Evolutionary conservation across 2,329 filamentous ascomycete genomes (phyloP), one percentile per base, ranked within the genome.

Genomic region (Arthroderma uncinatum): DNA sequence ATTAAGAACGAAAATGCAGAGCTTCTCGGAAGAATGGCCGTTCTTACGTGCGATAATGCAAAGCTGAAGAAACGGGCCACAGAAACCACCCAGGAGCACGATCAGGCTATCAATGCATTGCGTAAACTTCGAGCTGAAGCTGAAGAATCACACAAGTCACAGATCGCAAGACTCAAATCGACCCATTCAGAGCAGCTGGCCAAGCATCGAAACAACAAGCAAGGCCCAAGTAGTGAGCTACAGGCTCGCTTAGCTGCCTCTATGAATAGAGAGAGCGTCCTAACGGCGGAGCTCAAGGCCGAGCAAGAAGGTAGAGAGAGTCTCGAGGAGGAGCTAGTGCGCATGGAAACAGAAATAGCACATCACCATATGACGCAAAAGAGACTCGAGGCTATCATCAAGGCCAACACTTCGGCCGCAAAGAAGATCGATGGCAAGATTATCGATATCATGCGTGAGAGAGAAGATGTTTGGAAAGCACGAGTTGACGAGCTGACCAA

Each of bases 391-490:
- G 62, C 68, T 12, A 55, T 70, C 19, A 68, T 74, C 23, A 66
- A 69, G 10, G 65, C 66, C 1, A 74, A 74, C 56, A 70, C 74
- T n/a, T 71, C 73, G 47, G 66, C 71, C 1, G 66, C 72, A 14
- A 65, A 64, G 0, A 71, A 69, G 2, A 55, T 75, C 16, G 73
- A 75, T 59, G 62, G 67, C 56, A 68, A 70, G 37, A 71, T 76
- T 54, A 68, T 70, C 8, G 64, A 66, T 48, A 71, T 71, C 0
- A 66, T 74, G 12, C 71, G 74, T 52, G 73, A 71, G 60, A 67
- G 73, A 34, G 73, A 76, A 62, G 68, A 68, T 23, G 71, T 73
- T 55, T 76, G 73, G 73, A 67, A 73, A 57, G 65, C 68, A 0
- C 69, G 73, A 4, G 65, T 74, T 2, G 68, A 74, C 52, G 59